Percentiles rank a stretch among this genome's conserved stretches.
phyloP scores from a whole-genome alignment of 768 basidiomycete species.

The Lyophyllum semitale region DNA sequence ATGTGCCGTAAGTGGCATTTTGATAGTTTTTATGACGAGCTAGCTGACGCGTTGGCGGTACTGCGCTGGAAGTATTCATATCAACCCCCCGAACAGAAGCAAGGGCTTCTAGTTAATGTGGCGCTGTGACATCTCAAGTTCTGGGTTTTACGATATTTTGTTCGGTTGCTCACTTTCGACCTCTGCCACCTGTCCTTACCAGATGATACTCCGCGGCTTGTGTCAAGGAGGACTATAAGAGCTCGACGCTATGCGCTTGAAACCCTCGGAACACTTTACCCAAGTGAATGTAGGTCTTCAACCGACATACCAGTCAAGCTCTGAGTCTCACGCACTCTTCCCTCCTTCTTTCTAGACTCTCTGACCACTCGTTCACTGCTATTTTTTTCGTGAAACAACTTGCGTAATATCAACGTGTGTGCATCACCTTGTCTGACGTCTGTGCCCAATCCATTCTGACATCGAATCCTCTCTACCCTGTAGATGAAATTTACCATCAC shows the following conservation, averaged over 20 bases:
- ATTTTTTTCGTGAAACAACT: background rate
- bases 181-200: background rate
- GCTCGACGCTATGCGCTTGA: background rate
- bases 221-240: background rate
- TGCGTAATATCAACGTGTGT: background rate
- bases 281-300: background rate
- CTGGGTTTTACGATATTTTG: background rate
- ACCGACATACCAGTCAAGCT: too few relatives aligned
- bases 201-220: background rate
- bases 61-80: too few relatives aligned
- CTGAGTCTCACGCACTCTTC: background rate
- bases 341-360: background rate
- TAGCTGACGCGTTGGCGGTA: background rate
- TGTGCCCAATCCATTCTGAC: background rate
- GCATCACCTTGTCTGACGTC: background rate
- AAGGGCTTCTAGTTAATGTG: background rate
- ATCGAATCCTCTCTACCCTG: too few relatives aligned
- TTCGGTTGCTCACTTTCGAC: too few relatives aligned
- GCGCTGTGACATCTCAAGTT: background rate
- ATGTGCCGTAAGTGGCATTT: too few relatives aligned
- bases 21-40: too few relatives aligned
- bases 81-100: too few relatives aligned
- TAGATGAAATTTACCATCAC: conserved; percentile 1
- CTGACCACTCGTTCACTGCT: background rate
- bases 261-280: background rate